Conservation (phyloP, 148 eudicot genomes). For the Bassia scoparia region DNA sequence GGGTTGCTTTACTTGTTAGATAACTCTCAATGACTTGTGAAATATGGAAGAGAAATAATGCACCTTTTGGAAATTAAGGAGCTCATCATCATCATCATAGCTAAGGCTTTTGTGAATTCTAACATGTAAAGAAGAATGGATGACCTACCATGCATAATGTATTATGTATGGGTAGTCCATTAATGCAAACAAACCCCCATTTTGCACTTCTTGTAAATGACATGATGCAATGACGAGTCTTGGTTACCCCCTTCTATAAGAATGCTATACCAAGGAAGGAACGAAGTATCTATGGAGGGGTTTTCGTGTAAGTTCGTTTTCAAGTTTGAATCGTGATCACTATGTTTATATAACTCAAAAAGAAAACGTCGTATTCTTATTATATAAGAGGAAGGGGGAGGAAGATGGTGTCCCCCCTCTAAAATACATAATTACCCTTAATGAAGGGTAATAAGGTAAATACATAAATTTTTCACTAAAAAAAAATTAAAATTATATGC, state of each 20-base stretch:
- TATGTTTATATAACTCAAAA: no score
- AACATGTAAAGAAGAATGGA: background rate
- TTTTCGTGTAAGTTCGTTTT: background rate
- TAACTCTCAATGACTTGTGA: background rate
- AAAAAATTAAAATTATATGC: no score
- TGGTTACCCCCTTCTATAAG: background rate
- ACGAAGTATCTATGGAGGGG: background rate
- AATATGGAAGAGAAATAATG: background rate
- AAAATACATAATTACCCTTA: no score
- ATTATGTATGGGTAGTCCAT: background rate
- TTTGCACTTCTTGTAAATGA: background rate
- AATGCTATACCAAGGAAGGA: background rate
- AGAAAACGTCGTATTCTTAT: no score
- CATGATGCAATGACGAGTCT: background rate
- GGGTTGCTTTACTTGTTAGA: background rate
- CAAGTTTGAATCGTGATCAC: no score
- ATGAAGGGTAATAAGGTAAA: no score
- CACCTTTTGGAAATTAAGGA: background rate
- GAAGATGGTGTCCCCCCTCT: no score
- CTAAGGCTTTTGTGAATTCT: background rate
- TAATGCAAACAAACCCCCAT: background rate
- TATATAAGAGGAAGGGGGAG: no score
- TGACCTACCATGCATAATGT: background rate
- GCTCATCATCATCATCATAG: background rate
- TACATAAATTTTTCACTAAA: no score